Evolutionary conservation across 805 yeast species (phyloP), one percentile per base, ranked within the genome.

Genomic region (Candida insectorum): DNA sequence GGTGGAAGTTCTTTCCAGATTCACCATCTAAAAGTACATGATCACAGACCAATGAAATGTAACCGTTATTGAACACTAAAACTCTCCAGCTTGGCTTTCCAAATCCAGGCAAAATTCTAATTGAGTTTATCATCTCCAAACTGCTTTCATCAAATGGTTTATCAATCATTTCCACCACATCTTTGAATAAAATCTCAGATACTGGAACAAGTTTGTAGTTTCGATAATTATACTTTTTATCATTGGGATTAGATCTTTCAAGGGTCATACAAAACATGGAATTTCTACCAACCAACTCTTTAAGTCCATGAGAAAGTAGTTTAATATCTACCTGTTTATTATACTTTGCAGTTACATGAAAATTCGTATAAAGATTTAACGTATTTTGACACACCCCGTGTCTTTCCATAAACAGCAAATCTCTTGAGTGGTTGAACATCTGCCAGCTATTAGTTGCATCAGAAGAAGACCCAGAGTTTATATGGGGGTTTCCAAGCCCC

Each of bases 1-100:
- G 36, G 26, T 58, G 64, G 39, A 63, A 58, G 26, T 41, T 43
- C 13, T 37, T 34, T 2, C 60, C 63, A 11, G 62, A 47, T n/a
- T 48, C 48, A 3, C 69, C 71, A 41, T 64, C 69, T 25, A 55
- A 51, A 10, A 58, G 36, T 3, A 51, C 16, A 35, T 55, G 68
- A 16, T 60, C 58, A 34, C 51, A 54, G 16, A 31, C 31, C 22
- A 62, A 47, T 8, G 53, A 28, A 5, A 54, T 7, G 31, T 52
- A 45, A 27, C 45, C 30, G 25, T 30, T 46, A 45, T 17, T 33
- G 33, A 16, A 57, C 37, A 27, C 37, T 9, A 41, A 10, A 4
- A 54, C 28, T 30, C 37, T 44, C 61, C 61, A 57, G 3, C 49
- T 31, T 11, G 11, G 10, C 8, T 20, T 20, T 8, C 10, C 10